A percentile compares a stretch with the other conserved stretches of the same genome.
phyloP scores from a whole-genome alignment of 768 basidiomycete species.

The Candolleomyces eurysporus region DNA sequence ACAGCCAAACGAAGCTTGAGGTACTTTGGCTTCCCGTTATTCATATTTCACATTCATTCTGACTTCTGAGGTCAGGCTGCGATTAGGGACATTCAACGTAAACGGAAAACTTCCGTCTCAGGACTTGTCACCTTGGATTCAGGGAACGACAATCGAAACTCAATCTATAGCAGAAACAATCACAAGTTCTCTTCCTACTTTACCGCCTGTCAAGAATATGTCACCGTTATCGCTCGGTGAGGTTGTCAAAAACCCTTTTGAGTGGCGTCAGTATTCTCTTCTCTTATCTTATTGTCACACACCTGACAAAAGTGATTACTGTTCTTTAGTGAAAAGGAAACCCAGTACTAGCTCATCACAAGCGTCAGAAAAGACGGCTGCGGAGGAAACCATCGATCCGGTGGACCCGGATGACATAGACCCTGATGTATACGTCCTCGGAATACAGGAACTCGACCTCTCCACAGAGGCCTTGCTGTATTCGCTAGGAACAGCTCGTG shows the following conservation, averaged over 20 bases:
- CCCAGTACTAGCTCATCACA: neutral
- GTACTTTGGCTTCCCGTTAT: conserved; percentile 15
- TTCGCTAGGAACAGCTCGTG: conserved; percentile 55
- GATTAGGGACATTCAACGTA: conserved; percentile 82
- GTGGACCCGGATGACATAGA: conserved; percentile 25
- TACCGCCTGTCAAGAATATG: conserved; percentile 32
- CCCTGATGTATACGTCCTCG: conserved; percentile 72
- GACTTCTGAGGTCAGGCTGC: conserved; percentile 42
- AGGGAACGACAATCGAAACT: conserved; percentile 21
- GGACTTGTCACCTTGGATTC: conserved; percentile 68
- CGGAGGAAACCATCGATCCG: conserved; percentile 11
- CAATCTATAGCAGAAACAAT: neutral
- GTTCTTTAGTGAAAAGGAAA: neutral
- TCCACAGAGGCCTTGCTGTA: conserved; percentile 80
- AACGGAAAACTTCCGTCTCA: conserved; percentile 75
- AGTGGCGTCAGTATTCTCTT: conserved; percentile 16
- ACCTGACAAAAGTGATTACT: neutral
- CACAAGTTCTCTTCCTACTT: conserved; percentile 4
- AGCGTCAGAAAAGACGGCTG: neutral
- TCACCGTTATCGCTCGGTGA: conserved; percentile 38
- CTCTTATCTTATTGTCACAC: neutral
- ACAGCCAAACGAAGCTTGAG: conserved; percentile 32
- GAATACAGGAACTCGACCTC: conserved; percentile 79
- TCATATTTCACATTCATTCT: neutral
- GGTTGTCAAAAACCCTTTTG: conserved; percentile 21